Conservation (phyloP, 108 stramenopile genomes). For the Pinguiococcus pyrenoidosus region DNA sequence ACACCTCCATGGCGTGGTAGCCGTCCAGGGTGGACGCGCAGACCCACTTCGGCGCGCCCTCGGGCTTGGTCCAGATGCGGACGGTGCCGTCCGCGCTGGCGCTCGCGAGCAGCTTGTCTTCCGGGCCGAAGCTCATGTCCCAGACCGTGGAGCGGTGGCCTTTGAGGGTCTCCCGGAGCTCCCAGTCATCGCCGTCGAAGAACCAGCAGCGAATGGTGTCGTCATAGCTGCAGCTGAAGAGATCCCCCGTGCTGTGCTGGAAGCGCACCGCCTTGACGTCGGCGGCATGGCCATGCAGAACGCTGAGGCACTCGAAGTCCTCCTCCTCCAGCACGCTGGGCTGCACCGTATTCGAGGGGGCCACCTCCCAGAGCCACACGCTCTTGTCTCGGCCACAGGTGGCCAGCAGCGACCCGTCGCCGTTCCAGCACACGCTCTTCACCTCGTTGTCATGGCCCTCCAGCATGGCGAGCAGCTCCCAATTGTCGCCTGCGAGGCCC, state of each 20-base stretch:
- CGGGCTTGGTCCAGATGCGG: constrained; percentile 24
- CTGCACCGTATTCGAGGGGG: constrained; percentile 24
- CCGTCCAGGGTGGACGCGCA: not conserved
- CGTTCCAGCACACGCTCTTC: constrained; percentile 75
- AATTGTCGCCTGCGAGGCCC: constrained; percentile 53
- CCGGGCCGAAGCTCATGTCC: constrained; percentile 57
- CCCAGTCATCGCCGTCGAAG: constrained; percentile 86
- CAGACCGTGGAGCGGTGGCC: constrained; percentile 72
- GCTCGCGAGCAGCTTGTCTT: constrained; percentile 20
- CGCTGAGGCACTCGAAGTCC: constrained; percentile 79
- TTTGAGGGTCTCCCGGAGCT: constrained; percentile 56
- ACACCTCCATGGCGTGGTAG: constrained; percentile 29
- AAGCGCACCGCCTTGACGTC: constrained; percentile 86
- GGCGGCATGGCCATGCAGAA: constrained; percentile 80
- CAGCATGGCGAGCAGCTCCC: constrained; percentile 56
- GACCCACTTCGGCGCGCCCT: constrained; percentile 37
- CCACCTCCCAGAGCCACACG: constrained; percentile 93
- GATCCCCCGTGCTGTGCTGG: constrained; percentile 57
- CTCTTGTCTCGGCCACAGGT: constrained; percentile 92
- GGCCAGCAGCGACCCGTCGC: constrained; percentile 68
- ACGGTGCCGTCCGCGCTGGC: constrained; percentile 27
- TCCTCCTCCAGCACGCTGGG: not conserved
- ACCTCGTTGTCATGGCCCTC: constrained; percentile 93
- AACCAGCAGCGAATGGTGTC: constrained; percentile 83
- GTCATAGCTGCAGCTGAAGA: constrained; percentile 74